Evolutionary conservation across 192 early-diverging fungal genomes (phyloP).

Genomic region (Chytriomyces sp.): DNA sequence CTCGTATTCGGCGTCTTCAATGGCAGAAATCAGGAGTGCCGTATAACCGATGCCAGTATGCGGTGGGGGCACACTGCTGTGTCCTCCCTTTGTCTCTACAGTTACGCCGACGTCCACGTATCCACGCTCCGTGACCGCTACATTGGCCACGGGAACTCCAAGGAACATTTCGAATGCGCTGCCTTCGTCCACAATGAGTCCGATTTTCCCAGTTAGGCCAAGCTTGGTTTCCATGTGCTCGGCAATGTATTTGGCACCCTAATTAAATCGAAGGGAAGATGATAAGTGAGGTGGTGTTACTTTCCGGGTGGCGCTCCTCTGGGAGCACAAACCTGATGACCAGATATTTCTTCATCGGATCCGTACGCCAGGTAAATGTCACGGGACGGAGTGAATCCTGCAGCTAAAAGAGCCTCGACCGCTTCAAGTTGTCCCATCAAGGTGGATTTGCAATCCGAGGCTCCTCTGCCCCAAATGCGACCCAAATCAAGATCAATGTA

Average conservation of each 20-base stretch:
- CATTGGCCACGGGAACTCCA: constrained; percentile 29
- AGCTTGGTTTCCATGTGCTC: constrained; percentile 21
- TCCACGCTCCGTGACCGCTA: constrained; percentile 38
- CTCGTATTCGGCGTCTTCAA: constrained; percentile 30
- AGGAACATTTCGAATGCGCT: background rate
- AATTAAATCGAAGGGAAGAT: background rate
- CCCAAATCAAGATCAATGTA: background rate
- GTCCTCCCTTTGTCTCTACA: constrained; percentile 39
- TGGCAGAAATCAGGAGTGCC: constrained; percentile 17
- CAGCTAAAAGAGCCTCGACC: constrained; percentile 33
- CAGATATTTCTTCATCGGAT: constrained; percentile 44
- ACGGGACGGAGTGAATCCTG: constrained; percentile 24
- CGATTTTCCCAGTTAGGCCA: constrained; percentile 42
- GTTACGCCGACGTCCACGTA: constrained; percentile 35
- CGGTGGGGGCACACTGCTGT: constrained; percentile 40
- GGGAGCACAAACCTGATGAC: background rate
- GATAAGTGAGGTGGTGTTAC: background rate
- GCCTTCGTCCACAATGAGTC: constrained; percentile 47
- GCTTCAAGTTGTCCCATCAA: constrained; percentile 23
- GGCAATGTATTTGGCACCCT: constrained; percentile 36
- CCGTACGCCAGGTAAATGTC: constrained; percentile 44
- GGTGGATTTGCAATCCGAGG: constrained; percentile 30
- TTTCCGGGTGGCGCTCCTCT: background rate
- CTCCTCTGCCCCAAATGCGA: constrained; percentile 31
- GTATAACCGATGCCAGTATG: constrained; percentile 45